phyloP scores from a whole-genome alignment of 2,329 filamentous ascomycete genomes.

The Exophiala sp. region DNA sequence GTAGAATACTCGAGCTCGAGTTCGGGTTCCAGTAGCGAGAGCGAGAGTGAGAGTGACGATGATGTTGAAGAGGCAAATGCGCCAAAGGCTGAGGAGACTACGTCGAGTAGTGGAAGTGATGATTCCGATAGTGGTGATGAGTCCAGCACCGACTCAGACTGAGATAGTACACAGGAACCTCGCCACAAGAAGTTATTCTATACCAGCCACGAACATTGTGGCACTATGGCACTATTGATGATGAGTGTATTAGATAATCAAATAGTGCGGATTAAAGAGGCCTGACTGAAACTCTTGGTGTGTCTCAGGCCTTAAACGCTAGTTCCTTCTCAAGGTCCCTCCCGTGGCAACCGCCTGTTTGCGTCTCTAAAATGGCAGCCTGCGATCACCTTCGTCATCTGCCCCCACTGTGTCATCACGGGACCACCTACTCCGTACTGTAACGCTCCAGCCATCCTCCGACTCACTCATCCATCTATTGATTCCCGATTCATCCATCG shows the following conservation, averaged over 20 bases:
- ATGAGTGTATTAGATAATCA: background rate
- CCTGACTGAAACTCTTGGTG: background rate
- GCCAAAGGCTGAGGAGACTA: slow-evolving; percentile 68
- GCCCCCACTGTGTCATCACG: too few species aligned
- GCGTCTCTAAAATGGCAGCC: background rate
- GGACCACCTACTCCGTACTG: background rate
- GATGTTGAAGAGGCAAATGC: background rate
- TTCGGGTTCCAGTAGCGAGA: slow-evolving; percentile 39
- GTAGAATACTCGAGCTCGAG: slow-evolving; percentile 32
- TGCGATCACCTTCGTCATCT: too few species aligned
- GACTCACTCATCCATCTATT: slow-evolving; percentile 1
- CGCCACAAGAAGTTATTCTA: background rate
- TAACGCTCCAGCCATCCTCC: slow-evolving; percentile 16
- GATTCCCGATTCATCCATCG: too few species aligned
- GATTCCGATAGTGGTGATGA: slow-evolving; percentile 52
- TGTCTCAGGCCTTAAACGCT: background rate
- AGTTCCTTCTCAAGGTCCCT: background rate
- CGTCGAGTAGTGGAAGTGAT: slow-evolving; percentile 85
- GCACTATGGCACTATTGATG: background rate
- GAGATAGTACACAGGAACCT: background rate
- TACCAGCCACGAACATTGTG: too few species aligned
- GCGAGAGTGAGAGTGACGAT: slow-evolving; percentile 28
- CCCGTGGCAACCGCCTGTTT: background rate
- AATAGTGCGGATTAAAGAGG: background rate
- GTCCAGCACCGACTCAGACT: slow-evolving; percentile 7